Evolutionary conservation across 2,329 filamentous ascomycete species (phyloP), one percentile per base, ranked within the genome.

Genomic region (Lasiodiplodia sp.): DNA sequence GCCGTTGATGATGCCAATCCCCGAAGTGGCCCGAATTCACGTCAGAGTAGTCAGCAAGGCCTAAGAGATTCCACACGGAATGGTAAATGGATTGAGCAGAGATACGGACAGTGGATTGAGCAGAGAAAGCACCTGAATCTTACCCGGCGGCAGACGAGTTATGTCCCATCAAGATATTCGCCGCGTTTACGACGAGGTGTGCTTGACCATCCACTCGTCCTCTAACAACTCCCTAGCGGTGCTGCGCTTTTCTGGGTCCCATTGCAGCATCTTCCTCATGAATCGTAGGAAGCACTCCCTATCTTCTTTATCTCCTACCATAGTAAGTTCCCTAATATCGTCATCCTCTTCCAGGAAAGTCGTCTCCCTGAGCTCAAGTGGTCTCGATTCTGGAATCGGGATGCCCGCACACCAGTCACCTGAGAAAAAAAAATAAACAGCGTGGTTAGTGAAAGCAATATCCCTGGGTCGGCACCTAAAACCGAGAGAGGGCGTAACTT

Each of bases 231-330:
- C 72, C 70, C 68, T 73, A 25, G 71, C 72, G 11, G 70, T 72
- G 66, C 62, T 57, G 18, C 77, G 71, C 51, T 78, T 73, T 65
- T 80, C 78, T 0, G 78, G 79, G 37, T 70, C 74, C 79, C 78
- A 80, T 34, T 75, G 73, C 57, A 81, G 69, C 76, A 79, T 79
- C 66, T 74, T 76, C 25, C 73, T 71, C 70, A 79, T 71, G 51
- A 79, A 79, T 3, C 56, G 56, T 31, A 80, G 52, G 60, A 80
- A 81, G 0, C 66, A 23, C 23, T 71, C 57, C 68, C 76, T 77
- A 25, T 75, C 69, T 44, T 75, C 66, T 7, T 69, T 53, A 5
- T 28, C 28, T 28, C 28, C 28, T 28, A 28, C 28, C 28, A 28
- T 28, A 28, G 28, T 28, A 28, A 28, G 4, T 5, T 28, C 28